A percentile compares a stretch with the other conserved stretches of the same genome.
Evolutionary conservation across 768 basidiomycete genomes (phyloP).

Genomic region (Cystobasidium tubakii): DNA sequence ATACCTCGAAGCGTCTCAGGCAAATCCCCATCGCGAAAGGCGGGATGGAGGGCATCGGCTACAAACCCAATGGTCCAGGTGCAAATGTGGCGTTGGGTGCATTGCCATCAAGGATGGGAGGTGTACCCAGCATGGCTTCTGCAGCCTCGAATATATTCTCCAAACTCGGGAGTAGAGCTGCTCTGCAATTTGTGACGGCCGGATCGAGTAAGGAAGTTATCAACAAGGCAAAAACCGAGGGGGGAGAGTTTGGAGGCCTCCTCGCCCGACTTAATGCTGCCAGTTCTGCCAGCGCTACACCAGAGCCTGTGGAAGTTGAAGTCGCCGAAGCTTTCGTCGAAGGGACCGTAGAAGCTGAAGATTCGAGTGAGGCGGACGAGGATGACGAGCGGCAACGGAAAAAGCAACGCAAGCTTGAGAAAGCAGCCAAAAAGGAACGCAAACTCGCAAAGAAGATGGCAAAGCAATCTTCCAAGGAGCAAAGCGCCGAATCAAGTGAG

Average conservation of each 20-base stretch:
- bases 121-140: constrained; percentile 34
- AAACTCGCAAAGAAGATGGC: constrained; percentile 14
- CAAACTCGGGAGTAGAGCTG: constrained; percentile 30
- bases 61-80: constrained; percentile 38
- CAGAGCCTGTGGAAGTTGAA: constrained; percentile 35
- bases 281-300: constrained; percentile 35
- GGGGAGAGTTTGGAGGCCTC: constrained; percentile 44
- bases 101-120: constrained; percentile 13
- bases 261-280: constrained; percentile 42
- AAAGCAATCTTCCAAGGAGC: neutral
- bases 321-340: constrained; percentile 40
- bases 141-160: constrained; percentile 31
- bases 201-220: constrained; percentile 34
- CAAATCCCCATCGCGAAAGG: constrained; percentile 44
- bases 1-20: constrained; percentile 40
- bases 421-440: constrained; percentile 18
- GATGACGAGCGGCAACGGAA: constrained; percentile 34
- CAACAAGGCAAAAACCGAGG: constrained; percentile 36
- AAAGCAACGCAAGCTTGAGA: constrained; percentile 20
- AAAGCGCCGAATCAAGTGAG: neutral
- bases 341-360: constrained; percentile 30
- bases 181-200: constrained; percentile 32
- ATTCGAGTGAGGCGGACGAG: constrained; percentile 29
- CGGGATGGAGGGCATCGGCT: constrained; percentile 44
- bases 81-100: constrained; percentile 29